Base-by-base conservation (phyloP, 2,329 filamentous ascomycete species). In the Fusarium goolgardi region DNA sequence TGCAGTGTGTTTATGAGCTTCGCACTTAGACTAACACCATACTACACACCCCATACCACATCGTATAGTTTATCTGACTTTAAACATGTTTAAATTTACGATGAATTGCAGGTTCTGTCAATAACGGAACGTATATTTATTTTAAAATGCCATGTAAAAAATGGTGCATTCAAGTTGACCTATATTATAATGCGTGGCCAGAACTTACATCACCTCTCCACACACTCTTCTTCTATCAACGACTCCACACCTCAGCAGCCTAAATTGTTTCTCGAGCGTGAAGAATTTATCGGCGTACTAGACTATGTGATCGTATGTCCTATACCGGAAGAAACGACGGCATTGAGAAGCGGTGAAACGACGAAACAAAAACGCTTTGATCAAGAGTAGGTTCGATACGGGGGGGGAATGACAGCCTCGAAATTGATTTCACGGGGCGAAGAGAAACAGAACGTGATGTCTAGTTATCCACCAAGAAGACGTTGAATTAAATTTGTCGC, bases 331-430 rank as follows among this genome's bases (percentile, higher is more conserved):
- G 29, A 41, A 59, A 43, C 40, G 35, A 27, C n/a, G n/a, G 34
- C 32, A 35, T 35, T 18, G n/a, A 43, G 32, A 6, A 54, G 39
- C 45, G 56, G 49, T 46, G 51, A 64, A 64, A 64, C 45, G n/a
- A 18, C 21, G 59, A 64, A 64, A 64, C 61, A 46, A 46, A 16
- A 52, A 59, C 52, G 61, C 61, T 59, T 64, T 64, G 61, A 59
- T 64, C 61, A 64, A 23, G 20, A n/a, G 34, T 21, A 46, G 40
- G 53, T 41, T 52, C 32, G 29, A 29, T 25, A 43, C 34, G 29
- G 25, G 29, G 59, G 52, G 51, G 51, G 21, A 45, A 45, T 32
- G 46, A 37, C 31, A n/a, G 37, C 59, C 58, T 62, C 32, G 49
- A 63, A 43, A 56, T 32, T 49, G 29, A 16, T 21, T 61, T 20